Percentiles rank a stretch among this genome's conserved stretches.
These are phyloP conservation scores for Penicillium salamii DNA, from an alignment of 495 filamentous ascomycete genomes.

Conservation along the genomic window DNA sequence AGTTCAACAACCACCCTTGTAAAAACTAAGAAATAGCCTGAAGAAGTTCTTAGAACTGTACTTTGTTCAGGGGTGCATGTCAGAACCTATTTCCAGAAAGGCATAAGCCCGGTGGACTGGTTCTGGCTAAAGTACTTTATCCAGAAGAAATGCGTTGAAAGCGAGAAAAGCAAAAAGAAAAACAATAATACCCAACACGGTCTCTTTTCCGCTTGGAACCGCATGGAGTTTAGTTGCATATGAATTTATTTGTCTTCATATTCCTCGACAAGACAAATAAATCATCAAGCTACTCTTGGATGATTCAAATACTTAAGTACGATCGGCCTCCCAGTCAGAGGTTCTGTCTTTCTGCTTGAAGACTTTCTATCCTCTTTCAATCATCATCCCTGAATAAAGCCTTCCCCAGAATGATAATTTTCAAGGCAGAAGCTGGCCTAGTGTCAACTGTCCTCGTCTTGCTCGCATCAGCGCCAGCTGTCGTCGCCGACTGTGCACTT, in stretches of 20 bases:
- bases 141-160: background rate
- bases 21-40: background rate
- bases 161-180: background rate
- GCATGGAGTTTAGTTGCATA: background rate
- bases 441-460: constrained; percentile 6
- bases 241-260: background rate
- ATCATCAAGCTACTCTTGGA: background rate
- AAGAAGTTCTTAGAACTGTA: background rate
- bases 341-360: background rate
- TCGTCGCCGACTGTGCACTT: constrained; percentile 42
- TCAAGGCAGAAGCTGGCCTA: background rate
- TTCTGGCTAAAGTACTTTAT: constrained; percentile 12
- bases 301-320: background rate
- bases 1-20: background rate
- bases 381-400: constrained; percentile 2
- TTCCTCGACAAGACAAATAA: background rate
- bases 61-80: background rate
- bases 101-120: constrained; percentile 1
- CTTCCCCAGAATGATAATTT: constrained; percentile 4
- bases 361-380: constrained; percentile 1
- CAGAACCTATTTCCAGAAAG: constrained; percentile 1
- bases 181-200: background rate
- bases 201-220: background rate
- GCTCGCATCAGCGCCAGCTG: constrained; percentile 8
- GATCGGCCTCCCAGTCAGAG: background rate